Percentiles rank a stretch among this genome's conserved stretches.
Conservation (phyloP, 805 yeast species). For the Cyberlindnera saturnus region DNA sequence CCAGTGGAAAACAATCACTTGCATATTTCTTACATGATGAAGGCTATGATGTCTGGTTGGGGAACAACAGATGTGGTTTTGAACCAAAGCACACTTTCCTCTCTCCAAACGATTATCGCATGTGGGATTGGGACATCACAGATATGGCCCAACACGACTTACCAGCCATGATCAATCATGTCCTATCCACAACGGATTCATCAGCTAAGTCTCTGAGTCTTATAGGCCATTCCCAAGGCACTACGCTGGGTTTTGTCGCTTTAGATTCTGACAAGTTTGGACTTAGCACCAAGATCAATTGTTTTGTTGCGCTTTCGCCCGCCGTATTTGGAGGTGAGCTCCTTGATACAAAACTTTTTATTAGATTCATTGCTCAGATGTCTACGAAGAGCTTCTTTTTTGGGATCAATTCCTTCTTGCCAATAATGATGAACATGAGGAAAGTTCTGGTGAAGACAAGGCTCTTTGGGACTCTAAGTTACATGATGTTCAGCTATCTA, state of each 20-base stretch:
- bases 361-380: slow-evolving; percentile 53
- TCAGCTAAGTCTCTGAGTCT: slow-evolving; percentile 44
- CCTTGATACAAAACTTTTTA: slow-evolving; percentile 55
- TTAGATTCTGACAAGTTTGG: slow-evolving; percentile 44
- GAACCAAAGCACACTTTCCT: slow-evolving; percentile 55
- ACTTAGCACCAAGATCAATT: slow-evolving; percentile 50
- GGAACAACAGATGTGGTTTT: slow-evolving; percentile 87
- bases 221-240: slow-evolving; percentile 90
- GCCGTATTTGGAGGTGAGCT: slow-evolving; percentile 85
- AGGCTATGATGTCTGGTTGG: slow-evolving; percentile 88
- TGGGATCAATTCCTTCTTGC: slow-evolving; percentile 76
- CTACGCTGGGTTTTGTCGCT: slow-evolving; percentile 75
- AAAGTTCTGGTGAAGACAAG: slow-evolving; percentile 39
- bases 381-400: slow-evolving; percentile 47
- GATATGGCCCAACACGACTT: slow-evolving; percentile 79
- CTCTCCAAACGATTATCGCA: slow-evolving; percentile 37
- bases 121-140: slow-evolving; percentile 94
- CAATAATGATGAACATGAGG: slow-evolving; percentile 62
- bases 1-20: slow-evolving; percentile 75
- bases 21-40: slow-evolving; percentile 48
- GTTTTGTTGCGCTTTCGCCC: slow-evolving; percentile 79
- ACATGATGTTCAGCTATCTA: slow-evolving; percentile 77
- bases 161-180: slow-evolving; percentile 62
- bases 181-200: slow-evolving; percentile 34
- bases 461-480: slow-evolving; percentile 61